phyloP scores from a whole-genome alignment of 768 basidiomycete genomes.

The Auriscalpium orientale region DNA sequence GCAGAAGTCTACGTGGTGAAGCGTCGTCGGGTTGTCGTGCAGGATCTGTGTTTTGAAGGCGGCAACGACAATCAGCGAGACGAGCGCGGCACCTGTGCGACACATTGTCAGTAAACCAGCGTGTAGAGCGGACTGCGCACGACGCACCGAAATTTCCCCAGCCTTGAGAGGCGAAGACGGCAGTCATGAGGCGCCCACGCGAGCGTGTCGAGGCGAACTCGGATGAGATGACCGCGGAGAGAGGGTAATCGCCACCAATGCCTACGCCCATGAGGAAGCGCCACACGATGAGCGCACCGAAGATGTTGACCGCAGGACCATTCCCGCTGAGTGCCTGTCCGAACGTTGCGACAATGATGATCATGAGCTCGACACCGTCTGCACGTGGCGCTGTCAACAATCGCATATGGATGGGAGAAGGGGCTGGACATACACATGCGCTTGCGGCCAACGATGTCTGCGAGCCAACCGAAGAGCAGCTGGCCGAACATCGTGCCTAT shows the following conservation, averaged over 20 bases:
- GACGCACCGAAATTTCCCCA: conserved; percentile 75
- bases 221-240: conserved; percentile 80
- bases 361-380: conserved; percentile 72
- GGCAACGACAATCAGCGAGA: conserved; percentile 53
- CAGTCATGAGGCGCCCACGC: conserved; percentile 84
- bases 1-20: conserved; percentile 56
- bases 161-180: conserved; percentile 80
- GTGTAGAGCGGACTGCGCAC: not conserved
- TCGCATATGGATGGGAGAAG: not conserved
- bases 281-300: conserved; percentile 78
- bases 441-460: conserved; percentile 35
- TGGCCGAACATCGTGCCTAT: conserved; percentile 36
- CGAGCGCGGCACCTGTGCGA: conserved; percentile 49
- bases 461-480: conserved; percentile 38
- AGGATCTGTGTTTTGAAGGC: conserved; percentile 64
- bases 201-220: conserved; percentile 76
- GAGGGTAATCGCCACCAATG: conserved; percentile 85
- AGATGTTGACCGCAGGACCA: conserved; percentile 58
- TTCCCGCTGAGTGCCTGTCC: conserved; percentile 70
- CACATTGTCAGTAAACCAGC: not conserved
- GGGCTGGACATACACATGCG: conserved; percentile 51
- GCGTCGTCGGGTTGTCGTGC: conserved; percentile 30
- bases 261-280: conserved; percentile 78
- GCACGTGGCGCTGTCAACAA: not conserved
- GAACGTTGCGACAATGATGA: conserved; percentile 76